Base-by-base conservation (phyloP, 208 protist genomes). In the Leptomonas seymouri region DNA sequence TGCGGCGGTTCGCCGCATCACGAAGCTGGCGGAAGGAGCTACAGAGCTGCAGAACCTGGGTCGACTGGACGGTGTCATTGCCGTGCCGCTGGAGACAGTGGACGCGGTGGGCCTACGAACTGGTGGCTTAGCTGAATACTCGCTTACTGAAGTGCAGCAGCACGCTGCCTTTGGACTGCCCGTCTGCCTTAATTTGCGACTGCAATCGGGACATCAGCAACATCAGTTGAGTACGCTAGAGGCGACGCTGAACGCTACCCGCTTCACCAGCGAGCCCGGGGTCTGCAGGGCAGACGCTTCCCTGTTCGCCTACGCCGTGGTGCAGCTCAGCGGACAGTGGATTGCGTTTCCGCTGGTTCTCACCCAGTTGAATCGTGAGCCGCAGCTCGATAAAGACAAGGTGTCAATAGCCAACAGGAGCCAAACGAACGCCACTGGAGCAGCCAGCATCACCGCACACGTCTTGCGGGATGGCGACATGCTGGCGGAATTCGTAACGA, bases 391-490 rank as follows among this genome's bases (percentile, higher is more conserved):
- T 7, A 30, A 56, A n/a, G 44, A 39, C 18, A 58, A 44, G 46
- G 61, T 21, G 31, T 60, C 6, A 0, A 23, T 39, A 18, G 50
- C 30, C 28, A 30, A 36, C 34, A 49, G 61, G 30, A 9, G 8
- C 9, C 56, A 68, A 16, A 66, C 28, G 0, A 25, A 20, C 8
- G 4, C 48, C 3, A 48, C 14, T n/a, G 23, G 21, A 3, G 23
- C 48, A 18, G 54, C 50, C 30, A 46, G 53, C n/a, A 51, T 81
- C 50, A 73, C 46, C 28, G 85, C 73, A 5, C 87, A 93, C 65
- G 71, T 89, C 59, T 66, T 93, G 62, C 77, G 80, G 6, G 86
- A 96, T 44, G 70, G 61, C 18, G 91, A 96, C 57, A 71, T 93
- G 79, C 80, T 96, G 5, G 66, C 86, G 3, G 85, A 92, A 16